Percentiles rank a stretch among this genome's conserved stretches.
Conservation (phyloP, 495 filamentous ascomycete genomes). For the Podospora pseudopauciseta region DNA sequence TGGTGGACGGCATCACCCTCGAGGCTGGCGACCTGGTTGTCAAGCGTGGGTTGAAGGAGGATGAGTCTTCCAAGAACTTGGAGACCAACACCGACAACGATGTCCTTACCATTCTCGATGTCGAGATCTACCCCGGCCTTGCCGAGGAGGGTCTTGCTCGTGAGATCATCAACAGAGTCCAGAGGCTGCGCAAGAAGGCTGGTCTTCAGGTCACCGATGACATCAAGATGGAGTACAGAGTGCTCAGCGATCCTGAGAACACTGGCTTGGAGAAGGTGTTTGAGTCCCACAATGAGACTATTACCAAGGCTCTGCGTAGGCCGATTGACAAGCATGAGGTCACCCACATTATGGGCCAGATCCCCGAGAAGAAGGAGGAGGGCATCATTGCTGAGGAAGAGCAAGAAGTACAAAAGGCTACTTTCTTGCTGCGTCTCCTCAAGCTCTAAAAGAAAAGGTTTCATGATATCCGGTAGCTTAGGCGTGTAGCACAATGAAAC, state of each 20-base stretch:
- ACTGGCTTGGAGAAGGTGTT: constrained; percentile 73
- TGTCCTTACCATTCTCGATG: constrained; percentile 44
- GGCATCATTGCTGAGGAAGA: constrained; percentile 77
- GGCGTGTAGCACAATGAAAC: not conserved
- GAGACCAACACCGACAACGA: constrained; percentile 76
- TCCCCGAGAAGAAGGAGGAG: constrained; percentile 53
- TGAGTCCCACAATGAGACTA: constrained; percentile 58
- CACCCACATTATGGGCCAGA: constrained; percentile 61
- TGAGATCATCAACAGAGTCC: constrained; percentile 46
- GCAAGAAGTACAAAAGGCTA: constrained; percentile 83
- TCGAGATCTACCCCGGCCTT: constrained; percentile 40
- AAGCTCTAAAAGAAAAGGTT: constrained; percentile 52
- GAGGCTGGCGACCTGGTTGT: constrained; percentile 79
- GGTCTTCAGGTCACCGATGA: constrained; percentile 44
- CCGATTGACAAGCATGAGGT: constrained; percentile 71
- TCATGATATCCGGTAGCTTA: not conserved
- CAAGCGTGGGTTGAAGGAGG: constrained; percentile 70
- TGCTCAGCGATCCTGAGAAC: constrained; percentile 64
- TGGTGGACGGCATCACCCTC: constrained; percentile 79
- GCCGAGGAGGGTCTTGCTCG: constrained; percentile 43
- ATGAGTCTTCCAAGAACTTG: constrained; percentile 61
- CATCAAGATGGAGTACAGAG: constrained; percentile 44
- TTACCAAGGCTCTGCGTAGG: constrained; percentile 77
- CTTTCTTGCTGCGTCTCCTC: constrained; percentile 76
- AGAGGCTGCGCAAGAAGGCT: constrained; percentile 46